Base-by-base conservation (phyloP, 345 rosid genomes). In the Durio zibethinus region DNA sequence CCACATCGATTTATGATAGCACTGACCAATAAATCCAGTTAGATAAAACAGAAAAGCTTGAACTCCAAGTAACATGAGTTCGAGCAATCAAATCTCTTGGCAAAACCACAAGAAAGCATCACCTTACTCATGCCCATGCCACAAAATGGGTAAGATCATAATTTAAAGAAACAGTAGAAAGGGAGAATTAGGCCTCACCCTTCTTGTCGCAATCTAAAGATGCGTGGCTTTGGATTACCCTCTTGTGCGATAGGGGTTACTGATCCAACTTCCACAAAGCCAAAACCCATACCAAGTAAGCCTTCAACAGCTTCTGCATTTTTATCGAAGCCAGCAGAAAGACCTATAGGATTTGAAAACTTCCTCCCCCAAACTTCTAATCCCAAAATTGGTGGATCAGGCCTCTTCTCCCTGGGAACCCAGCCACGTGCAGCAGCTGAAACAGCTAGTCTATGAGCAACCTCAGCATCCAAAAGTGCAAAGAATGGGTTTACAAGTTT, bases 311-410 rank as follows among this genome's bases (percentile, higher is more conserved):
- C 98, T 79, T 91, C 97, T 80, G 98, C 98, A 85, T 93, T 96
- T 89, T 96, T 96, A 82, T 96, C 99, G 60, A 96, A 96, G 10
- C 99, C 99, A 83, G 99, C 99, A 85, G 99, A 93, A 72, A 93
- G 98, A 25, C 99, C 99, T 69, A 96, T 61, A 15, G 99, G 98
- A 75, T 96, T 96, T 36, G 98, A 93, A 80, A 96, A 96, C 87
- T 90, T 90, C 80, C 98, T 90, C 82, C 99, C 97, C 98, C 97
- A 93, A 77, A 96, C 98, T 75, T 96, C 88, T 81, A 96, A 89
- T 43, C 89, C 98, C 80, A 96, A 83, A 83, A 88, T 84, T 45
- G 85, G 50, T 31, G 90, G 88, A 84, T 96, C 99, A 80, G 90
- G 89, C 76, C 99, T 89, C 92, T 92, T 92, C 84, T 96, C 98